These are phyloP conservation scores for Macaranga tanarius DNA, from an alignment of 441 rosid genomes.

Conservation along the genomic window DNA sequence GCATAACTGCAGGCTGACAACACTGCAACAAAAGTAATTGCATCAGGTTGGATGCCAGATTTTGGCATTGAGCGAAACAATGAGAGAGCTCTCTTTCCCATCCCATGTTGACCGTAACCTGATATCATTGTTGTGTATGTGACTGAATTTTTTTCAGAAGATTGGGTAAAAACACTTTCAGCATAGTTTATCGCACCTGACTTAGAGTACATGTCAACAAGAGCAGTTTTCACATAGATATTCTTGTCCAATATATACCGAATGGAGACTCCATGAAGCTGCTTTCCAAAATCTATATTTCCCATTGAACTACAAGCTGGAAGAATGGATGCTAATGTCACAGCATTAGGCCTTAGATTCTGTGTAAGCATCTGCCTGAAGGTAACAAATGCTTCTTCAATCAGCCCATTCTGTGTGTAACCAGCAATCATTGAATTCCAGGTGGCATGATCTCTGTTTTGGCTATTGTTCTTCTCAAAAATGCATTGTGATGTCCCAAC, in stretches of 20 bases:
- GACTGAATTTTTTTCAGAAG: conserved; percentile 60
- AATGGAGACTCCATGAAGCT: conserved; percentile 71
- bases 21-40: conserved; percentile 70
- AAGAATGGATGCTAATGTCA: conserved; percentile 69
- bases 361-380: conserved; percentile 61
- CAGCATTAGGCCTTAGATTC: conserved; percentile 56
- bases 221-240: conserved; percentile 70
- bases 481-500: conserved; percentile 44
- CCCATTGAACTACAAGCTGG: conserved; percentile 72
- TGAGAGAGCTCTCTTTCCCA: conserved; percentile 71
- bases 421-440: conserved; percentile 93
- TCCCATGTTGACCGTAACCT: conserved; percentile 86
- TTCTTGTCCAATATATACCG: conserved; percentile 58
- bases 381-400: conserved; percentile 52
- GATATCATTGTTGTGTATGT: conserved; percentile 76
- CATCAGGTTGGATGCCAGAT: conserved; percentile 51
- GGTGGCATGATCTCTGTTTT: conserved; percentile 67
- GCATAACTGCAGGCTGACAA: conserved; percentile 82
- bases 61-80: conserved; percentile 62
- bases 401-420: conserved; percentile 61
- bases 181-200: conserved; percentile 61
- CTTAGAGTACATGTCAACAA: conserved; percentile 84
- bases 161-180: conserved; percentile 50
- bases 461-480: conserved; percentile 37
- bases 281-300: conserved; percentile 65